These are phyloP conservation scores for Bryoerythrophyllum caledonicum DNA, from an alignment of 225 moss, liverwort and hornwort species.

Conservation along the genomic window DNA sequence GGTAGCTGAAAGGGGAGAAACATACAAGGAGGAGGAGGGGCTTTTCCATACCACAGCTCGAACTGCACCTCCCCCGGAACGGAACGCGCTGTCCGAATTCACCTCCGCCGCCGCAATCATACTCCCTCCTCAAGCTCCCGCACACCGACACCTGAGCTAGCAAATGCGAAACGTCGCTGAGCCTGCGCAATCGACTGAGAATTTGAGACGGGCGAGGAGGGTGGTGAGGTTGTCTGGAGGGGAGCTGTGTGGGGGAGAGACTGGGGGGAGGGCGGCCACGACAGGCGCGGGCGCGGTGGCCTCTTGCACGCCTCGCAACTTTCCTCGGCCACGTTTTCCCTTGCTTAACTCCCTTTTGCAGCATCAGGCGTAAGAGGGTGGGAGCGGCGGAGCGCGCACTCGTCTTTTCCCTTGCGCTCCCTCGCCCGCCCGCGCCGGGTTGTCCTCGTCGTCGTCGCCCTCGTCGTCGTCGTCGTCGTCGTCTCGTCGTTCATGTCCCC, in stretches of 20 bases:
- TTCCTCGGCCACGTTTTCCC: conserved; percentile 33
- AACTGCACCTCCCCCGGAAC: not conserved
- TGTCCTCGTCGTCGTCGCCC: no score
- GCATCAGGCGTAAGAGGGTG: no score
- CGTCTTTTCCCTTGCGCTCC: no score
- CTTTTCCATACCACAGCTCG: conserved; percentile 47
- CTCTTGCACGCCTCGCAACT: conserved; percentile 44
- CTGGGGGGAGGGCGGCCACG: conserved; percentile 51
- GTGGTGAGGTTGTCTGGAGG: not conserved
- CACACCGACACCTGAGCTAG: no score
- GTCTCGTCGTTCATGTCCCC: no score
- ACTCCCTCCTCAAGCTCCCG: not conserved
- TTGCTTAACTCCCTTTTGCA: no score
- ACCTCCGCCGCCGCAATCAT: conserved; percentile 19
- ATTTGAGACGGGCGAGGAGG: not conserved
- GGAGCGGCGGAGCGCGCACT: no score
- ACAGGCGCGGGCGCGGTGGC: conserved; percentile 55
- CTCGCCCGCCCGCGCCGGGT: no score
- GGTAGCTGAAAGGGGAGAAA: conserved; percentile 1
- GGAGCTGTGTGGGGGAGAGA: not conserved
- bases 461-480: no score
- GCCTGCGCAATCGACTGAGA: no score
- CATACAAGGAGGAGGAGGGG: conserved; percentile 28
- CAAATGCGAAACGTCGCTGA: no score
- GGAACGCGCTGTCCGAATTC: not conserved